Percentiles rank a stretch among this genome's conserved stretches.
Conservation (phyloP, 176 grass and related monocot species). For the Themeda triandra region DNA sequence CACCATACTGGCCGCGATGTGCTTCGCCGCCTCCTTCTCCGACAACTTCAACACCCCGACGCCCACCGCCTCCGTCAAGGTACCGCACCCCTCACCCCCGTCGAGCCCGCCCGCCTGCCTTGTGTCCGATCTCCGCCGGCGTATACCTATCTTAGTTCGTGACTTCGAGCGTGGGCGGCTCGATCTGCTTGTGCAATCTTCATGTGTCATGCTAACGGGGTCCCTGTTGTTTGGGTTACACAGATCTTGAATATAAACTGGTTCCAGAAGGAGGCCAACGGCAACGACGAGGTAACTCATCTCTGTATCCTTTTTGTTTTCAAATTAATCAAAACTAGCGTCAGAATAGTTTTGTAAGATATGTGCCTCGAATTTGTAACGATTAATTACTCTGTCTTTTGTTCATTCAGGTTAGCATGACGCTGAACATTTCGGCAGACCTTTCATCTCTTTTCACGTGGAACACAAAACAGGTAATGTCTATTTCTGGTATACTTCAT, state of each 20-base stretch:
- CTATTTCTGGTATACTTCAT: not conserved
- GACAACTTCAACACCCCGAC: conserved; percentile 73
- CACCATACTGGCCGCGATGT: conserved; percentile 89
- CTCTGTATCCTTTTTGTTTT: not conserved
- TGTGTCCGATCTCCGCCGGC: not conserved
- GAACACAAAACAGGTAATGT: conserved; percentile 94
- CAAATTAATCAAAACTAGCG: not conserved
- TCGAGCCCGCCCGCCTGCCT: too few species aligned
- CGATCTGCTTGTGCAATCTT: not conserved
- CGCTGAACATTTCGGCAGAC: conserved; percentile 89
- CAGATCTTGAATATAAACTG: conserved; percentile 97
- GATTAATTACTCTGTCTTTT: not conserved
- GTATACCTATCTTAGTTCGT: not conserved
- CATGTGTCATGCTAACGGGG: not conserved
- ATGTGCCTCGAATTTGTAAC: not conserved
- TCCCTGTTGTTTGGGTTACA: not conserved
- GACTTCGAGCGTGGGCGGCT: not conserved
- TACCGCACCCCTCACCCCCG: not conserved
- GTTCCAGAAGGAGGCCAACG: conserved; percentile 97
- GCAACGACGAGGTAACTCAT: conserved; percentile 83
- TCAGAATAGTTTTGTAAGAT: not conserved
- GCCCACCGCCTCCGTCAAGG: conserved; percentile 82
- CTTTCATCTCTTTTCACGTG: conserved; percentile 95
- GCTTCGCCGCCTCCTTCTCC: conserved; percentile 86
- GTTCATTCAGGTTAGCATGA: conserved; percentile 80